phyloP scores from a whole-genome alignment of 1,284 basidiomycete species.

The Fomitopsis palustris region DNA sequence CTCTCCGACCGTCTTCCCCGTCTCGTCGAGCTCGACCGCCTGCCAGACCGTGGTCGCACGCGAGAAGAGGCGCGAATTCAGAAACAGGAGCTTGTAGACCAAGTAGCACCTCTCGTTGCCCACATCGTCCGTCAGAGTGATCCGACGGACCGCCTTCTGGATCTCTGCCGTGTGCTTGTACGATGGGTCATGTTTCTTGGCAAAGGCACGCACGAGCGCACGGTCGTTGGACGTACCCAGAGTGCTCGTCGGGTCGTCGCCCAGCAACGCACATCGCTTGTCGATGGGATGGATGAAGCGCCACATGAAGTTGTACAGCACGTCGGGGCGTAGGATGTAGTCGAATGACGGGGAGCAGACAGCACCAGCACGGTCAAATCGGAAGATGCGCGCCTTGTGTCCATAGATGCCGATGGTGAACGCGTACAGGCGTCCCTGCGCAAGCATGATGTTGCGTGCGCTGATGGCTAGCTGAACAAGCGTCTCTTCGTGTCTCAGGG shows the following conservation, averaged over 20 bases:
- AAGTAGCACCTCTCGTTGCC: constrained; percentile 1
- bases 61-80: constrained; percentile 13
- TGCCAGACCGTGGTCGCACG: background rate
- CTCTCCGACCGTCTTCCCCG: background rate
- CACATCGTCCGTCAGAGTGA: background rate
- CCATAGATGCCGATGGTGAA: constrained; percentile 16
- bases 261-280: constrained; percentile 5
- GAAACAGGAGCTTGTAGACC: constrained; percentile 6
- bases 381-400: constrained; percentile 10
- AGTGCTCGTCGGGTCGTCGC: constrained; percentile 6
- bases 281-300: constrained; percentile 9
- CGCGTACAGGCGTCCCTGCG: constrained; percentile 7
- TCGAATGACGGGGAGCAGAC: constrained; percentile 3
- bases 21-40: background rate
- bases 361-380: constrained; percentile 13
- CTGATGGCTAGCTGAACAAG: constrained; percentile 6
- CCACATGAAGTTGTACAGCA: constrained; percentile 13
- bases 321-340: constrained; percentile 4
- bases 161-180: background rate
- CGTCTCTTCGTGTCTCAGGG: background rate
- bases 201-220: background rate
- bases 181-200: background rate
- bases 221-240: constrained; percentile 1
- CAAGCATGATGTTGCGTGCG: constrained; percentile 10
- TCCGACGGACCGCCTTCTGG: background rate